Evolutionary conservation across 257 asterid species (phyloP), one percentile per base, ranked within the genome.

Genomic region (Jasminum sambac): DNA sequence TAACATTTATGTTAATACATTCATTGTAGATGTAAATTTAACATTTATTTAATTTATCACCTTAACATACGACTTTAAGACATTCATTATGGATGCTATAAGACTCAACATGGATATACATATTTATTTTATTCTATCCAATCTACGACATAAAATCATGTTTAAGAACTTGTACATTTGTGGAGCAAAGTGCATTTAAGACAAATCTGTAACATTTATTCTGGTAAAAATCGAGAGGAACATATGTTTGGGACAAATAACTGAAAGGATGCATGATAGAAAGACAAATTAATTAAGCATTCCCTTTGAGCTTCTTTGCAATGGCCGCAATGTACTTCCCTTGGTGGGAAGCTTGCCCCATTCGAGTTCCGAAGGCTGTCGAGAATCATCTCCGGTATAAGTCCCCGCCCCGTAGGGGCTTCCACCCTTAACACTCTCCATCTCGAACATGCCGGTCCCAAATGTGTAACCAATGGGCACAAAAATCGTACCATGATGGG

Each of bases 331-430:
- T 60, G 81, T 82, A 69, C 61, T 82, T 80, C 7, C 94, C 94
- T 65, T 87, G 94, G 81, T 87, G 86, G 60, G 81, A 85, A 59
- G 94, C 94, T 55, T 81, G 90, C 6, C 43, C 84, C 61, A 85
- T 70, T 87, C 94, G 14, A 84, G 66, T 12, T 78, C 85, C 0
- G 90, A 69, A 16, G 90, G 90, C 64, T 87, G 90, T 34, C 94
- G 80, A 21, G 89, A 72, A 25, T 89, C 90, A 25, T 87, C 94
- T 61, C 90, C 94, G 5, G 89, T 86, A 67, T 1, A 85, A 13
- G 90, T 87, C 41, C 90, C 94, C 1, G 90, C 78, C 17, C 90
- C 94, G 11, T 87, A 87, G 0, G 94, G 90, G 65, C 88, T 85
- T 3, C 94, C 94, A 16, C 94, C 94, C 82, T 85, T 87, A 21